Evolutionary conservation across 2,329 filamentous ascomycete genomes (phyloP).

Genomic region (Cercospora sojina): DNA sequence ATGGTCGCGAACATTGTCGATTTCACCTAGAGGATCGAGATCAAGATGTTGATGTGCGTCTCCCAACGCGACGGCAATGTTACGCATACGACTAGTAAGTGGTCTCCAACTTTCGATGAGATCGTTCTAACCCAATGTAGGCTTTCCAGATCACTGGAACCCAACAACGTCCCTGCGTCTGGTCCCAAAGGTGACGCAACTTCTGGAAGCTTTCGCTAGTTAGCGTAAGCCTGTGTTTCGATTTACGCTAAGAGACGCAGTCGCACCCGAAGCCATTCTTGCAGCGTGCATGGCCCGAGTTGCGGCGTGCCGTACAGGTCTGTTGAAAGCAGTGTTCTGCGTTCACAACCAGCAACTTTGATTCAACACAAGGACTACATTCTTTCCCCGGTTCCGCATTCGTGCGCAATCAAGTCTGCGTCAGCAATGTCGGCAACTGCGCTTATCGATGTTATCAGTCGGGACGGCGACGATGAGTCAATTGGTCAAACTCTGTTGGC

Average conservation of each 20-base stretch:
- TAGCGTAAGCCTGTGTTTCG: background rate
- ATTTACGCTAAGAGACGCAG: background rate
- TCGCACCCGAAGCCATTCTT: background rate
- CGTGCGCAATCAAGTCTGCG: no score
- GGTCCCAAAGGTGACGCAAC: background rate
- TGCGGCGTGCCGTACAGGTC: background rate
- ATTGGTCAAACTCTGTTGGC: background rate
- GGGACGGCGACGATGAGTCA: background rate
- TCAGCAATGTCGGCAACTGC: background rate
- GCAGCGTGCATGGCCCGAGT: background rate
- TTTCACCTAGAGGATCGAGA: no score
- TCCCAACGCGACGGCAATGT: no score
- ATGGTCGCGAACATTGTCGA: no score
- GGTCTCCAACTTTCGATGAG: background rate
- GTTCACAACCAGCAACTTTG: background rate
- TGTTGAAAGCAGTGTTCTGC: background rate
- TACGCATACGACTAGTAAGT: no score
- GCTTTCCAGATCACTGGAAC: background rate
- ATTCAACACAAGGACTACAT: no score
- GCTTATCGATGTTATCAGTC: background rate
- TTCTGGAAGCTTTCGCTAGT: background rate
- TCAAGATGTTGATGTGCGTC: no score
- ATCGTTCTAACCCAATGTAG: background rate
- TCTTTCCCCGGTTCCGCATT: no score
- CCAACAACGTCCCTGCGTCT: background rate